These are phyloP conservation scores for Ophiosphaerella korrae DNA, from an alignment of 2,329 filamentous ascomycete genomes.

Conservation along the genomic window DNA sequence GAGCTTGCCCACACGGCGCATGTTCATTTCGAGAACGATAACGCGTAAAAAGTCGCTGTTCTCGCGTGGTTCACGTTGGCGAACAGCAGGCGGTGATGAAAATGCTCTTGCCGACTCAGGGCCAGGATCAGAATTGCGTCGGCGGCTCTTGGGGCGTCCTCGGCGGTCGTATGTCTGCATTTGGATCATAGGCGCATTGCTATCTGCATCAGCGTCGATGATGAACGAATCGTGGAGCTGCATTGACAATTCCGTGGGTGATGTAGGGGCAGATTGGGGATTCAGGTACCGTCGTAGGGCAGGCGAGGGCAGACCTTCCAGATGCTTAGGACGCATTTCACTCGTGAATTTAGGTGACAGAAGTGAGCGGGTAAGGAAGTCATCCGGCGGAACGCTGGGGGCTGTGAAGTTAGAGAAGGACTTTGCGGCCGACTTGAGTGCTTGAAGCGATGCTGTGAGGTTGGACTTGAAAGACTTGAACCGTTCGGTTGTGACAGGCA, in stretches of 20 bases:
- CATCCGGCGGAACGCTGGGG: slow-evolving; percentile 59
- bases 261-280: slow-evolving; percentile 53
- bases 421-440: slow-evolving; percentile 65
- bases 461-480: slow-evolving; percentile 66
- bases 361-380: slow-evolving; percentile 65
- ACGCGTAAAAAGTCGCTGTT: slow-evolving; percentile 68
- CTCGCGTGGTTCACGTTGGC: slow-evolving; percentile 66
- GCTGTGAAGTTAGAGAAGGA: slow-evolving; percentile 65
- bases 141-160: slow-evolving; percentile 33
- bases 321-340: slow-evolving; percentile 63
- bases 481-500: slow-evolving; percentile 33
- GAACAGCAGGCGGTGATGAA: slow-evolving; percentile 51
- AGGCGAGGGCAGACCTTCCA: slow-evolving; percentile 59
- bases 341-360: slow-evolving; percentile 64
- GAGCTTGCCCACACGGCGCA: slow-evolving; percentile 67
- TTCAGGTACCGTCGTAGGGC: slow-evolving; percentile 66
- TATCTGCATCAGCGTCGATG: slow-evolving; percentile 40
- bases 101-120: slow-evolving; percentile 52
- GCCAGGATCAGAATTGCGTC: slow-evolving; percentile 42
- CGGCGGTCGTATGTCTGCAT: slow-evolving; percentile 64
- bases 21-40: slow-evolving; percentile 71
- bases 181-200: slow-evolving; percentile 62
- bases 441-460: slow-evolving; percentile 65
- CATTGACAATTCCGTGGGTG: slow-evolving; percentile 46
- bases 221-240: slow-evolving; percentile 47